Evolutionary conservation across 176 grass and related monocot genomes (phyloP), one percentile per base, ranked within the genome.

Genomic region (Poa annua): DNA sequence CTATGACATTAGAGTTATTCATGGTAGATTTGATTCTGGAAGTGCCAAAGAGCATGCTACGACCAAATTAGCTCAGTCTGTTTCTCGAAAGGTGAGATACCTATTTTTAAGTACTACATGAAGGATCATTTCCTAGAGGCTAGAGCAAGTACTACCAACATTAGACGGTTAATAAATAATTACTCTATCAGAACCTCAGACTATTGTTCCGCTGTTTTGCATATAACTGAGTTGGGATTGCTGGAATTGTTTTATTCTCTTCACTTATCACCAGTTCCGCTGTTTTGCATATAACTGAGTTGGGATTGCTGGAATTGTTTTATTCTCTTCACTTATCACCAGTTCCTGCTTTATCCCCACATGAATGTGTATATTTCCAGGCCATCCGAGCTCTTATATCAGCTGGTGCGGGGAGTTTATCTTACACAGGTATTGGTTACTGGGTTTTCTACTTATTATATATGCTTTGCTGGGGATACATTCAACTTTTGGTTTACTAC

Each of bases 301-400:
- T 75, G 34, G 55, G 9, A 22, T 33, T 62, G 79, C 26, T 74
- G 39, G 41, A 70, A 22, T 21, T 83, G 33, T 38, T 29, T 88
- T 53, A 42, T 74, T 21, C 65, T 10, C 66, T 34, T 75, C 50
- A 22, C 44, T 66, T 65, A 47, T 82, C 7, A 60, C 21, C 24
- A 36, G 38, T 15, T 7, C 24, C 21, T 56, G 8, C 25, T 29
- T 88, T 65, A 55, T 67, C n/a, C 50, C 17, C 11, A 22, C 78
- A 25, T 33, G 47, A 78, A 56, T 38, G 51, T 81, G 65, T 78
- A 56, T 80, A 80, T 89, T 68, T 74, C 14, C 85, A 97, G 95
- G 90, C 88, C 77, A 94, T 97, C 63, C 92, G 90, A 79, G 74
- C 88, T 82, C 89, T 97, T 53, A 84, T 97, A 86, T 93, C 92